Conservation (phyloP, 2,329 filamentous ascomycete genomes). For the Arthrocladium fulminans region DNA sequence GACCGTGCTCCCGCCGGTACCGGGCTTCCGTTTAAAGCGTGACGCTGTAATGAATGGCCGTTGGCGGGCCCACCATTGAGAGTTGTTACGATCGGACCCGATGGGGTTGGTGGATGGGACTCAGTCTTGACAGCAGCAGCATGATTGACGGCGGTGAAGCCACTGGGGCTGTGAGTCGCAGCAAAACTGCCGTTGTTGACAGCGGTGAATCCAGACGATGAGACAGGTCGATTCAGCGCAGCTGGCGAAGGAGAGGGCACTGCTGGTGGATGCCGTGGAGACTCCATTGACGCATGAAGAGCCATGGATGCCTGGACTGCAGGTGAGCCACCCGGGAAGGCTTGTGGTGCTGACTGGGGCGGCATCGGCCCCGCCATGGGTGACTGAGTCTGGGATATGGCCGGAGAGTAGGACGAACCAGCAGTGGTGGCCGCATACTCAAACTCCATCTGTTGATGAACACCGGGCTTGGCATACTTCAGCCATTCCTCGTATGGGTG, state of each 20-base stretch:
- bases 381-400: slow-evolving; percentile 56
- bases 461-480: slow-evolving; percentile 78
- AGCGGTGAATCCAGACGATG: slow-evolving; percentile 55
- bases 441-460: slow-evolving; percentile 89
- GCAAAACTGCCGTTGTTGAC: slow-evolving; percentile 59
- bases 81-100: slow-evolving; percentile 46
- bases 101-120: slow-evolving; percentile 47
- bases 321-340: slow-evolving; percentile 44
- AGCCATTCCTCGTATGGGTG: slow-evolving; percentile 95
- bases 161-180: slow-evolving; percentile 47
- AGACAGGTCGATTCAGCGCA: slow-evolving; percentile 31
- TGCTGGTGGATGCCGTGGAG: not conserved
- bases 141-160: slow-evolving; percentile 36
- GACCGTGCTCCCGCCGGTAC: slow-evolving; percentile 13
- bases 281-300: slow-evolving; percentile 45
- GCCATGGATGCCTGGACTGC: slow-evolving; percentile 50
- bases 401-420: slow-evolving; percentile 52
- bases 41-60: slow-evolving; percentile 26
- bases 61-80: slow-evolving; percentile 55
- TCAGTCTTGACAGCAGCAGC: slow-evolving; percentile 41
- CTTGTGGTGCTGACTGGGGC: slow-evolving; percentile 38
- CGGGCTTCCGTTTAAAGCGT: slow-evolving; percentile 10
- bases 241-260: slow-evolving; percentile 15
- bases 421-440: slow-evolving; percentile 72
- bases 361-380: slow-evolving; percentile 53